Evolutionary conservation across 2,329 filamentous ascomycete species (phyloP), one percentile per base, ranked within the genome.

Genomic region (Colletotrichum higginsianum): DNA sequence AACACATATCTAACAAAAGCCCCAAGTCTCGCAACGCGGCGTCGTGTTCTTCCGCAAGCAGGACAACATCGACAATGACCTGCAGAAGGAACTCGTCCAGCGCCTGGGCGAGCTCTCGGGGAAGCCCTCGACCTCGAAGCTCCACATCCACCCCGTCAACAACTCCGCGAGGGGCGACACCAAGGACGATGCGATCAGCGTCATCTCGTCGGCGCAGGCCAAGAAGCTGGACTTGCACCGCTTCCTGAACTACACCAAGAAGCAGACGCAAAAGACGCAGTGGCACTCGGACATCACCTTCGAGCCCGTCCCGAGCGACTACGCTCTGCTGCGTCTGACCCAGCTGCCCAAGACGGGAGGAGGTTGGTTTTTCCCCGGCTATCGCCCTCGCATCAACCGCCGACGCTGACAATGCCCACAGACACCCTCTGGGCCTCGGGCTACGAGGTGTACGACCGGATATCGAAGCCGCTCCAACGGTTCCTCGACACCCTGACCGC

Each of bases 31-130:
- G 1, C 87, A 89, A 71, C 88, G 91, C 0, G 91, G 91, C 12
- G 91, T 93, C 4, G 90, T 93, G 42, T 92, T 93, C 82, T 92
- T 93, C 81, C 88, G 91, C 23, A 86, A 87, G 40, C 91, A 94
- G 74, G 84, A 91, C 76, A 82, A 84, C 46, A 80, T 93, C 47
- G 86, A 85, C 74, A 87, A 92, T 76, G 88, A 90, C 1, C 84
- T 91, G 2, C 90, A 92, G 76, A 94, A 94, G 81, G 82, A 90
- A 65, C 84, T 94, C 0, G 88, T 90, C 23, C 85, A 91, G 57
- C 84, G 86, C 0, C 85, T 92, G 0, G 90, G 90, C 13, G 81
- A 90, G 77, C 83, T 91, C 0, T 84, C 87, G 0, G 88, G 89
- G 67, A 89, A 89, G 71, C 89, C 89, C 0, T 76, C 79, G 0